Conservation (phyloP, 495 filamentous ascomycete species). For the Rhypophila decipiens region DNA sequence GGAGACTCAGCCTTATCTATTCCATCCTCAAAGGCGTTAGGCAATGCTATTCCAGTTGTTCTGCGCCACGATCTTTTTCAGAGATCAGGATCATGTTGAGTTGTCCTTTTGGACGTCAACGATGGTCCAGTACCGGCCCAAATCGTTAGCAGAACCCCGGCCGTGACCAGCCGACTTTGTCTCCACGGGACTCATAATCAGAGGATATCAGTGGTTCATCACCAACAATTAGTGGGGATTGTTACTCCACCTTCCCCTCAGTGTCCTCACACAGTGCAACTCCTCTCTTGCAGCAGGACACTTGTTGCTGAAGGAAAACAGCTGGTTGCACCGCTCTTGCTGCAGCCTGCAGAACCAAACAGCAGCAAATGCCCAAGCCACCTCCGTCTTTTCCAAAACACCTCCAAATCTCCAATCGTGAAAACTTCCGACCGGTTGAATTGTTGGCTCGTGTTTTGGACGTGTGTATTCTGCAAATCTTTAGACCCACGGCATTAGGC, state of each 20-base stretch:
- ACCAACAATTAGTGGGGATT: background rate
- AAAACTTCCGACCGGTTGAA: slow-evolving; percentile 5
- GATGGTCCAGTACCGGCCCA: background rate
- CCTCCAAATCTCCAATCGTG: background rate
- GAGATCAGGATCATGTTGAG: background rate
- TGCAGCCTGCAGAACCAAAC: background rate
- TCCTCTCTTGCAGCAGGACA: background rate
- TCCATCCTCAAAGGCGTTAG: background rate
- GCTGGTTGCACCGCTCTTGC: no score
- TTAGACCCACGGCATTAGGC: background rate
- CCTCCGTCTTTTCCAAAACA: slow-evolving; percentile 12
- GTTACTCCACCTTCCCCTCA: no score
- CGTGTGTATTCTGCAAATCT: background rate
- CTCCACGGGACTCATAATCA: no score
- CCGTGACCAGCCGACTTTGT: no score
- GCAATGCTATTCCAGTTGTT: background rate
- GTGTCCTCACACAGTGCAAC: background rate
- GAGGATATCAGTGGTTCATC: background rate
- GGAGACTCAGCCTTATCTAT: background rate
- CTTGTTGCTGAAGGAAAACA: background rate
- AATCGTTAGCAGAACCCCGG: background rate
- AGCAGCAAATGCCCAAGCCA: slow-evolving; percentile 16
- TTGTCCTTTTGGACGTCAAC: background rate
- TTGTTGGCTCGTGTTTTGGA: slow-evolving; percentile 10
- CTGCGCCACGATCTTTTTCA: background rate